Evolutionary conservation across 2,329 filamentous ascomycete species (phyloP), one percentile per base, ranked within the genome.

Genomic region (Didymella lethalis): DNA sequence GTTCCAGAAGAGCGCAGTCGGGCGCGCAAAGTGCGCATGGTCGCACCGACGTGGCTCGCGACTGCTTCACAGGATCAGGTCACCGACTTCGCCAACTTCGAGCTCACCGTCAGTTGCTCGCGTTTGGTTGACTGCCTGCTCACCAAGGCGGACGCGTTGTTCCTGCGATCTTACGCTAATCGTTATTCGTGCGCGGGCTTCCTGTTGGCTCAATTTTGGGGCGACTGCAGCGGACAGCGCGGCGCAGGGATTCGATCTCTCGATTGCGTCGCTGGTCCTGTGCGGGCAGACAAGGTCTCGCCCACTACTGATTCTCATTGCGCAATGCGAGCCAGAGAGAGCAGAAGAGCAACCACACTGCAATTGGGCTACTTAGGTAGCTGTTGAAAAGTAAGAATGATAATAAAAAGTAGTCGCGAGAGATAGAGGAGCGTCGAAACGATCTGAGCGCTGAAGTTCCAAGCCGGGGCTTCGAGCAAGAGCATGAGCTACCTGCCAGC

Each of bases 191-290:
- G 41, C 34, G 34, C 47, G 43, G 50, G 46, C 40, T 44, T 20
- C 31, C 44, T 40, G 50, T 49, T 58, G 55, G 55, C 38, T 58
- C 56, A 46, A 59, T 54, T 25, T 29, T 40, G 45, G 28, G 50
- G 50, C 56, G 50, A 59, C 31, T 50, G 50, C 46, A 59, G 56
- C 50, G 43, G 16, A 40, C 48, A 44, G 40, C 40, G 32, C 40
- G 26, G 46, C 26, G 56, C 50, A 50, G 50, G 56, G 51, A 46
- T 32, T 54, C 46, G 56, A 59, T 50, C 56, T 46, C 46, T 54
- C 56, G 56, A 59, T 59, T 59, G 32, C 41, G 48, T 29, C 26
- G 38, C 51, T 40, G 38, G 18, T 54, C 40, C 50, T 26, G 47
- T 32, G 43, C 50, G 54, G 34, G 23, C 25, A 25, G 40, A 31